A percentile compares a stretch with the other conserved stretches of the same genome.
Conservation (phyloP, 2,329 filamentous ascomycete genomes). For the Aspergillus carbonarius region DNA sequence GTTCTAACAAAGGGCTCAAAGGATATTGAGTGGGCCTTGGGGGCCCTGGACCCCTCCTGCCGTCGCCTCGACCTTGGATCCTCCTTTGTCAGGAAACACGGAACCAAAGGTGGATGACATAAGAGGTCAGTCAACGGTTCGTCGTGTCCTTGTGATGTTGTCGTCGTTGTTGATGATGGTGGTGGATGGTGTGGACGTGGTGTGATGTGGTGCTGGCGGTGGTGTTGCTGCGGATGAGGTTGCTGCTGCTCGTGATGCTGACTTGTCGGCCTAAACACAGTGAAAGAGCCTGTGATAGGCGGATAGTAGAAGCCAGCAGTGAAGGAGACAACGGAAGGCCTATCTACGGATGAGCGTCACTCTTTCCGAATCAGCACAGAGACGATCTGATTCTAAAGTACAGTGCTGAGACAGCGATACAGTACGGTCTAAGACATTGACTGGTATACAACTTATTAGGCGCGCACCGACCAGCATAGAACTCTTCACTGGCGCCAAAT, state of each 20-base stretch:
- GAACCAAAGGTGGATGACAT: conserved; percentile 14
- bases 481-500: conserved; percentile 25
- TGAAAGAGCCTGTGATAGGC: background rate
- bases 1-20: conserved; percentile 6
- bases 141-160: conserved; percentile 10
- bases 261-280: background rate
- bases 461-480: conserved; percentile 20
- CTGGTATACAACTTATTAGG: conserved; percentile 28
- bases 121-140: conserved; percentile 11
- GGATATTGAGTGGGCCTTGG: conserved; percentile 15
- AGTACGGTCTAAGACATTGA: conserved; percentile 13
- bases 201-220: background rate
- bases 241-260: background rate
- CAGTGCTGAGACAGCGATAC: conserved; percentile 1
- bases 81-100: conserved; percentile 15
- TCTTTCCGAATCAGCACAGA: background rate
- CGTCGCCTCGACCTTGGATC: conserved; percentile 15
- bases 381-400: background rate
- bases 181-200: background rate
- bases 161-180: background rate
- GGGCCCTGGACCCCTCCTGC: conserved; percentile 12
- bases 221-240: background rate
- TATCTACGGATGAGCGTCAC: conserved; percentile 17
- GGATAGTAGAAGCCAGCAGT: background rate
- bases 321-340: background rate